Evolutionary conservation across 805 yeast genomes (phyloP), one percentile per base, ranked within the genome.

Genomic region (Yarrowia phangngaensis): DNA sequence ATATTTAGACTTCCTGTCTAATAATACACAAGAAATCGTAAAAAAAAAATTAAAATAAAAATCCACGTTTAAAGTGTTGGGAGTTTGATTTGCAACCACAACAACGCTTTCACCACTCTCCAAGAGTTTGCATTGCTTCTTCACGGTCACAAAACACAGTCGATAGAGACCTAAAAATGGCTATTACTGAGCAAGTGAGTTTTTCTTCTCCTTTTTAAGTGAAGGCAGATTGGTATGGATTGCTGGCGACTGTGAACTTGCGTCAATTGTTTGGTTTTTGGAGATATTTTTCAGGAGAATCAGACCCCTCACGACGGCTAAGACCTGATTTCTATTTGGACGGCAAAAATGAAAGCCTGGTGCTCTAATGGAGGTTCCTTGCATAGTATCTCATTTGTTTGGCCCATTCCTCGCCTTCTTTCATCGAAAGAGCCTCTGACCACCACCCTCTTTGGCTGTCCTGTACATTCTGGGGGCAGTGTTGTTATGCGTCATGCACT

Each of bases 121-220:
- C 43, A 24, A 35, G 26, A 35, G 43, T 35, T 22, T 35, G 43
- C 43, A 35, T 35, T 35, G 43, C 45, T 38, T 38, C 45, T 38
- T 27, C 45, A 27, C 26, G 32, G 45, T 38, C 45, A 38, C 45
- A 32, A 38, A 19, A 26, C 31, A 17, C 45, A 38, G 27, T 38
- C 27, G 45, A 38, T 38, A 27, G 45, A 38, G 45, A 38, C 45
- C 32, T 22, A 38, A n/a, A 38, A 38, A 38, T 38, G 45, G 27
- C 45, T 38, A 32, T 38, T 38, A 38, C 45, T 32, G 45, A 38
- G 45, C 45, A 38, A 38, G 45, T 38, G 45, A 38, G 45, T 38
- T 23, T 19, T n/a, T n/a, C n/a, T n/a, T n/a, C n/a, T n/a, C n/a
- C n/a, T n/a, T n/a, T n/a, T n/a, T n/a, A n/a, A 22, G 9, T 7